phyloP scores from a whole-genome alignment of 495 filamentous ascomycete species.

The Haplographium delicatum region DNA sequence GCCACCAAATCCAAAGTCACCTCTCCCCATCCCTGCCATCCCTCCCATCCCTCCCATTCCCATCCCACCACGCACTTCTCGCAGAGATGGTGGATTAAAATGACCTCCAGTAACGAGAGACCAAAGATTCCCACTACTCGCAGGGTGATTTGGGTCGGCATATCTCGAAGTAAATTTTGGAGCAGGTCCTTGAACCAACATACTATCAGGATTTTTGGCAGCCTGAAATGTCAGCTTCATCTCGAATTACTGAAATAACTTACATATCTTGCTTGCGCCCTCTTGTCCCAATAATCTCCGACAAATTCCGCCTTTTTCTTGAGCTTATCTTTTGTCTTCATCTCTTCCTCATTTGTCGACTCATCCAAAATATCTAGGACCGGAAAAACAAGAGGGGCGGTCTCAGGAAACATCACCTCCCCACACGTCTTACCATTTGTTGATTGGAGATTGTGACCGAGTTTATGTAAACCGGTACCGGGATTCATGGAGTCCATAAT shows the following conservation, averaged over 20 bases:
- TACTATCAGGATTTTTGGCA: background rate
- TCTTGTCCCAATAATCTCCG: constrained; percentile 9
- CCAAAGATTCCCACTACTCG: constrained; percentile 28
- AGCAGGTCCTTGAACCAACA: background rate
- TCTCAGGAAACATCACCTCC: constrained; percentile 26
- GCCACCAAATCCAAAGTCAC: background rate
- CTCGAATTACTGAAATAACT: background rate
- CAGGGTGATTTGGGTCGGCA: constrained; percentile 43
- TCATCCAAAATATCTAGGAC: constrained; percentile 13
- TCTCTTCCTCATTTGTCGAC: constrained; percentile 1
- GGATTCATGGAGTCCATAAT: constrained; percentile 3
- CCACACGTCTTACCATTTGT: constrained; percentile 21
- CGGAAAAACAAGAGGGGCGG: constrained; percentile 27
- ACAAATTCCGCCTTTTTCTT: constrained; percentile 4
- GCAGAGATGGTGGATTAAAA: too few species aligned
- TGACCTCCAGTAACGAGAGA: constrained; percentile 35
- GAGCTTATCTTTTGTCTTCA: background rate
- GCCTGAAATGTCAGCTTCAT: background rate
- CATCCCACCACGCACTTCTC: constrained; percentile 8
- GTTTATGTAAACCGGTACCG: background rate
- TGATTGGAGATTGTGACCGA: constrained; percentile 20
- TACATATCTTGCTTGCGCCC: constrained; percentile 11
- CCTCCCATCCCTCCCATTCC: background rate
- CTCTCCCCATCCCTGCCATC: background rate
- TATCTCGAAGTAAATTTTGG: constrained; percentile 37